A percentile compares a stretch with the other conserved stretches of the same genome.
Evolutionary conservation across 148 eudicot genomes (phyloP).

Genomic region (Rhododendron griersonianum): DNA sequence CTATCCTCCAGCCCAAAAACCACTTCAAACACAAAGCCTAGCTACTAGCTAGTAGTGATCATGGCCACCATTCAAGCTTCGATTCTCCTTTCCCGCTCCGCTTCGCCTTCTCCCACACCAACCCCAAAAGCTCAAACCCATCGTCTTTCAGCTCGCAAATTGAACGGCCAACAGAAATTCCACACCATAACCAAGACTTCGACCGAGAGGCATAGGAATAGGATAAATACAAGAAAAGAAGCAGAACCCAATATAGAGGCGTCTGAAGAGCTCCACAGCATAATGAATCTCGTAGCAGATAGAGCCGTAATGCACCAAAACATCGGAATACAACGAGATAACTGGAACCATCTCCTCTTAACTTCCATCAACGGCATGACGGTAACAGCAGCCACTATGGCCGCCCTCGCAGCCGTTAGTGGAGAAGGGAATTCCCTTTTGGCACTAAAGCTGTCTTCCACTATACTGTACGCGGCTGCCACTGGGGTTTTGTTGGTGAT

Average conservation of each 20-base stretch:
- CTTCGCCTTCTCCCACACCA: not conserved
- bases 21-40: not conserved
- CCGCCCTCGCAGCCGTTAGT: not conserved
- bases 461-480: conserved; percentile 2
- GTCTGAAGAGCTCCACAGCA: not conserved
- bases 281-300: conserved; percentile 8
- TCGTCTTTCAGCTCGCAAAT: not conserved
- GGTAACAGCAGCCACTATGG: not conserved
- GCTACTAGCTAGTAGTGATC: not conserved
- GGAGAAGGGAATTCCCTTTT: not conserved
- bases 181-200: not conserved
- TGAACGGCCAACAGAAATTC: not conserved
- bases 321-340: conserved; percentile 5
- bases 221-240: not conserved
- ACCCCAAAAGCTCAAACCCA: not conserved
- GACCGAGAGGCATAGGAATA: not conserved
- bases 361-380: conserved; percentile 10
- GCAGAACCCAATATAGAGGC: not conserved
- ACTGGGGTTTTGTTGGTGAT: conserved; percentile 3
- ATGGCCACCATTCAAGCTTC: not conserved
- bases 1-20: not conserved
- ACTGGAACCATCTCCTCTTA: conserved; percentile 13
- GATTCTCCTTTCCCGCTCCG: not conserved
- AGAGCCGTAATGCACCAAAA: conserved; percentile 15
- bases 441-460: conserved; percentile 7